phyloP scores from a whole-genome alignment of 2,329 filamentous ascomycete genomes.

The Penicillium sp. region DNA sequence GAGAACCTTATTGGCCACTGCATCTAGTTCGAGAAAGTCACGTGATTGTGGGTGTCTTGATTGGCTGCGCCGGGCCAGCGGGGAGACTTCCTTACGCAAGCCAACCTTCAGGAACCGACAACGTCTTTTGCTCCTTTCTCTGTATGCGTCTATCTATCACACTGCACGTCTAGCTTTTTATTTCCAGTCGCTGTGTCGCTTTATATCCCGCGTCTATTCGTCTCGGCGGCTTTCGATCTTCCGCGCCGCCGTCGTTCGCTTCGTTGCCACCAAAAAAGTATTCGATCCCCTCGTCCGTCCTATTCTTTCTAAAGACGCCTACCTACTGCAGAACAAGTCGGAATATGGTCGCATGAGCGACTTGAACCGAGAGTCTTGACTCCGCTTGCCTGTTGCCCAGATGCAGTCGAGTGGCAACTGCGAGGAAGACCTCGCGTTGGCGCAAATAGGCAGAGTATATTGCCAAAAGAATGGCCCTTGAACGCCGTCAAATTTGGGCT shows the following conservation, averaged over 20 bases:
- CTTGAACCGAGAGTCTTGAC: background rate
- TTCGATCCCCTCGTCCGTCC: too few relatives aligned
- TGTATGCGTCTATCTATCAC: background rate
- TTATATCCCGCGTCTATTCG: background rate
- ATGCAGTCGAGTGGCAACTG: slow-evolving; percentile 10
- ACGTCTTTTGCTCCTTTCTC: background rate
- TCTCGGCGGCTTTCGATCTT: background rate
- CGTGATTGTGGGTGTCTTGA: too few relatives aligned
- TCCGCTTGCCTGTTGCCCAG: slow-evolving; percentile 1
- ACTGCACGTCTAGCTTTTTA: background rate
- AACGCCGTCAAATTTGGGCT: slow-evolving; percentile 40
- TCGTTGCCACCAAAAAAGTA: too few relatives aligned
- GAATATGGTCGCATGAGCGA: background rate
- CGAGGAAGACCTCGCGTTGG: slow-evolving; percentile 9
- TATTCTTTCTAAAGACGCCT: background rate
- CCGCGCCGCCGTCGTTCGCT: background rate
- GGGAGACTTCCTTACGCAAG: too few relatives aligned
- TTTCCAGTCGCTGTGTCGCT: background rate
- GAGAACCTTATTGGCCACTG: too few relatives aligned
- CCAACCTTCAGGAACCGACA: background rate
- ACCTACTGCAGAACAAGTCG: background rate
- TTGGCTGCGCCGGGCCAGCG: too few relatives aligned
- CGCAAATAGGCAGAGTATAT: background rate
- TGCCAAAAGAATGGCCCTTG: slow-evolving; percentile 27
- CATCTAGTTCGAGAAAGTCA: too few relatives aligned